Conservation (phyloP, 2,329 filamentous ascomycete species). For the Fusarium albosuccineum region DNA sequence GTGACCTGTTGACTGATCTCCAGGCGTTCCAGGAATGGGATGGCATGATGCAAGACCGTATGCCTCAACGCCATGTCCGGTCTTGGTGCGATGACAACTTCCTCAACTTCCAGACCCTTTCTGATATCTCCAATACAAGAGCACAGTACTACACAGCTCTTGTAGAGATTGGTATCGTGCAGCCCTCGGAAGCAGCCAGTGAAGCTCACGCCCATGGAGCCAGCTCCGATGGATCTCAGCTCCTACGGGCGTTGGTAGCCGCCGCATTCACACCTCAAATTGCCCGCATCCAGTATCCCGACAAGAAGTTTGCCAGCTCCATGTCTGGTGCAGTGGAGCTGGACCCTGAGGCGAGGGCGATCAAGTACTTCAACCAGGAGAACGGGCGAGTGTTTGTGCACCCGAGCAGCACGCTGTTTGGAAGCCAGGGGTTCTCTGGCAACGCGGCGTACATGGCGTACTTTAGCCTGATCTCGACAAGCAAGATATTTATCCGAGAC, state of each 20-base stretch:
- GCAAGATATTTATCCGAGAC: conserved; percentile 92
- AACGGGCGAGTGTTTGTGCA: conserved; percentile 93
- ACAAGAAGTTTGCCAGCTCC: conserved; percentile 93
- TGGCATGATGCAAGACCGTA: conserved; percentile 69
- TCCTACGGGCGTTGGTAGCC: conserved; percentile 78
- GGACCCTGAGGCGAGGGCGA: conserved; percentile 90
- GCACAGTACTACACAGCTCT: conserved; percentile 88
- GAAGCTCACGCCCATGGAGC: conserved; percentile 40
- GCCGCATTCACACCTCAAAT: conserved; percentile 87
- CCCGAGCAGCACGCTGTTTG: conserved; percentile 88
- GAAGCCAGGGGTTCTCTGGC: conserved; percentile 80
- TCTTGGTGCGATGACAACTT: conserved; percentile 89
- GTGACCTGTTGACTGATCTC: conserved; percentile 90
- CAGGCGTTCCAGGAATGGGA: conserved; percentile 87
- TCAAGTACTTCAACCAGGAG: conserved; percentile 92
- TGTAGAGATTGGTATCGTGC: conserved; percentile 85
- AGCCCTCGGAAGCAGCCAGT: conserved; percentile 52
- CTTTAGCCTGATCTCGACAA: conserved; percentile 91
- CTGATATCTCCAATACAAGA: conserved; percentile 88
- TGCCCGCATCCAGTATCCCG: conserved; percentile 90
- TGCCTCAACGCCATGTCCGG: conserved; percentile 73
- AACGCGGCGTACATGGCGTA: conserved; percentile 86
- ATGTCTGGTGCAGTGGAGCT: conserved; percentile 91
- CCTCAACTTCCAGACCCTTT: conserved; percentile 84
- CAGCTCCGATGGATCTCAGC: conserved; percentile 53